Evolutionary conservation across 139 green algal genomes (phyloP).

Genomic region (Chloropicon primus): DNA sequence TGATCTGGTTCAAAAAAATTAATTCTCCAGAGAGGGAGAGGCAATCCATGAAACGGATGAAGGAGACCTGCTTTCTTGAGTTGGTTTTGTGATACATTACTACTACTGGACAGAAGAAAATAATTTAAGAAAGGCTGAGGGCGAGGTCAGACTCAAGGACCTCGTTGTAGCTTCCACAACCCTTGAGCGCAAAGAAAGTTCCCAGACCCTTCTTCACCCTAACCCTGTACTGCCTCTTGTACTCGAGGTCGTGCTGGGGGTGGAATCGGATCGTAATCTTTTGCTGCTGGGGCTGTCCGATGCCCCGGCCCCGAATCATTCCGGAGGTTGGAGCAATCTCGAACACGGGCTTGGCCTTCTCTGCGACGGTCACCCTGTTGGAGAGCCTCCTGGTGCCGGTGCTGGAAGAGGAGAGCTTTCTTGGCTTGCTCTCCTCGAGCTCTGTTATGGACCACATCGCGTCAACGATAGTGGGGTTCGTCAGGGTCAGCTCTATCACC

Average conservation of each 20-base stretch:
- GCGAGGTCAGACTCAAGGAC: not conserved
- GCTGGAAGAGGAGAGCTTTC: too few relatives aligned
- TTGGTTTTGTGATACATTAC: too few relatives aligned
- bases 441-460: conserved; percentile 14
- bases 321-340: not conserved
- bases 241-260: not conserved
- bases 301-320: not conserved
- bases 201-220: not conserved
- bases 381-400: too few relatives aligned
- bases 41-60: too few relatives aligned
- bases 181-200: not conserved
- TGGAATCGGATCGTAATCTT: not conserved
- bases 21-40: too few relatives aligned
- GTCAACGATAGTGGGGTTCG: conserved; percentile 30
- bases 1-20: not conserved
- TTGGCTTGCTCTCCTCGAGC: not conserved
- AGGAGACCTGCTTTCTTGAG: too few relatives aligned
- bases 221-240: not conserved
- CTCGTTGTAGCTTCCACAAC: not conserved
- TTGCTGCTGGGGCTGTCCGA: not conserved
- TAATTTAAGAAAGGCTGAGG: not conserved
- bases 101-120: too few relatives aligned
- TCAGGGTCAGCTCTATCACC: conserved; percentile 17
- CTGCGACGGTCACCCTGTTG: too few relatives aligned
- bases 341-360: not conserved